These are phyloP conservation scores for Prosopis cineraria DNA, from an alignment of 306 rosid species.

Conservation along the genomic window DNA sequence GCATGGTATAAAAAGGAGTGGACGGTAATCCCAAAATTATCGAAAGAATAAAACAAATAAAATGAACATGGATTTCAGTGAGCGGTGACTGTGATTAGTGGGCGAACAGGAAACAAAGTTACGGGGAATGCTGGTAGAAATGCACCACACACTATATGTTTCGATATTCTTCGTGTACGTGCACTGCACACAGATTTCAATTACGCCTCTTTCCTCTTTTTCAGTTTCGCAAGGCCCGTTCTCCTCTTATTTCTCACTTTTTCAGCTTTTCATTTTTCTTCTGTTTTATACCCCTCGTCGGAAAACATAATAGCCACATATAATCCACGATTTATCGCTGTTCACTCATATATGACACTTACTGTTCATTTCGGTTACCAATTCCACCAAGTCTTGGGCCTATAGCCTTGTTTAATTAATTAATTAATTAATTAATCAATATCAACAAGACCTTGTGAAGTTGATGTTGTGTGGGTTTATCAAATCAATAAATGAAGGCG, in stretches of 20 bases:
- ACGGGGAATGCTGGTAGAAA: constrained; percentile 40
- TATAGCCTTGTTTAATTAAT: not conserved
- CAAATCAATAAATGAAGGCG: not conserved
- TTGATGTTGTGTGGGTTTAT: not conserved
- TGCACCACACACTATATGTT: not conserved
- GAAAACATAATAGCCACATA: too few relatives aligned
- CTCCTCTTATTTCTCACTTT: not conserved
- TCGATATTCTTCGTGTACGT: not conserved
- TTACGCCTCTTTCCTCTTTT: not conserved
- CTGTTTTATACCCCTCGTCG: too few relatives aligned
- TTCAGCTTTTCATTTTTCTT: not conserved
- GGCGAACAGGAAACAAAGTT: constrained; percentile 1
- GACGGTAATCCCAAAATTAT: constrained; percentile 14
- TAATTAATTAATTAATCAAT: not conserved
- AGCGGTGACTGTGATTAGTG: not conserved
- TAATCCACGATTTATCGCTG: too few relatives aligned
- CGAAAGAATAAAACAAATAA: not conserved
- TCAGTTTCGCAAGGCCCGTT: not conserved
- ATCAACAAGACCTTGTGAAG: not conserved
- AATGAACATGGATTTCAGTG: constrained; percentile 43
- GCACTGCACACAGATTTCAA: not conserved
- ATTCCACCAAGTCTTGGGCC: not conserved
- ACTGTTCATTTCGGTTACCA: not conserved
- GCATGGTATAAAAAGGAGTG: not conserved
- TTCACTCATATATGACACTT: too few relatives aligned